Percentiles rank a stretch among this genome's conserved stretches.
phyloP scores from a whole-genome alignment of 2,329 filamentous ascomycete genomes.

The Fusarium sp. region DNA sequence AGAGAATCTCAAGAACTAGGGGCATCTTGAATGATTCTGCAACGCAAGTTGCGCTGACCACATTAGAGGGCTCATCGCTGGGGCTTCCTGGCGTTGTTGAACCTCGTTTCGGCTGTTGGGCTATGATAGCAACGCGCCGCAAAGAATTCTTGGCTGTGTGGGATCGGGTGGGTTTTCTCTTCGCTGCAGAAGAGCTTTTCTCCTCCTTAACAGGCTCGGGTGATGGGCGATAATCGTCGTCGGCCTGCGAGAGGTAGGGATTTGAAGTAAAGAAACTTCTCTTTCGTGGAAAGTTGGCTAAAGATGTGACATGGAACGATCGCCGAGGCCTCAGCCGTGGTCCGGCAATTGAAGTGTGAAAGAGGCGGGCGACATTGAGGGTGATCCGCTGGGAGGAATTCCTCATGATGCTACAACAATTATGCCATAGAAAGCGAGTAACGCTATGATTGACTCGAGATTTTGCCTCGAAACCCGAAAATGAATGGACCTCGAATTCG shows the following conservation, averaged over 20 bases:
- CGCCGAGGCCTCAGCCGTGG: slow-evolving; percentile 49
- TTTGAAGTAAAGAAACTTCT: slow-evolving; percentile 76
- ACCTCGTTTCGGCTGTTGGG: slow-evolving; percentile 69
- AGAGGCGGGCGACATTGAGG: slow-evolving; percentile 48
- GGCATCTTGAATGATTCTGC: slow-evolving; percentile 75
- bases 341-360: slow-evolving; percentile 48
- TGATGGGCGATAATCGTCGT: slow-evolving; percentile 46
- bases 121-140: slow-evolving; percentile 86
- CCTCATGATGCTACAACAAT: slow-evolving; percentile 50
- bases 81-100: slow-evolving; percentile 42
- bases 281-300: slow-evolving; percentile 63
- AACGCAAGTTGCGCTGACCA: slow-evolving; percentile 70
- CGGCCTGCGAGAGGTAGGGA: slow-evolving; percentile 62
- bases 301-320: slow-evolving; percentile 61
- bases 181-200: slow-evolving; percentile 47
- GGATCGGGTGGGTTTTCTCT: slow-evolving; percentile 61
- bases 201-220: slow-evolving; percentile 40
- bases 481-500: slow-evolving; percentile 6
- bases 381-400: slow-evolving; percentile 50
- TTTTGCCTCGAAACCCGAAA: slow-evolving; percentile 1
- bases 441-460: slow-evolving; percentile 5
- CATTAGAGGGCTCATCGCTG: slow-evolving; percentile 56
- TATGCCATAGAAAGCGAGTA: slow-evolving; percentile 40
- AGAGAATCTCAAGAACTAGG: slow-evolving; percentile 67
- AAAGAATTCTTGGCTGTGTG: slow-evolving; percentile 76